Evolutionary conservation across 805 yeast species (phyloP).

Genomic region (Zygosaccharomyces pseudorouxii): DNA sequence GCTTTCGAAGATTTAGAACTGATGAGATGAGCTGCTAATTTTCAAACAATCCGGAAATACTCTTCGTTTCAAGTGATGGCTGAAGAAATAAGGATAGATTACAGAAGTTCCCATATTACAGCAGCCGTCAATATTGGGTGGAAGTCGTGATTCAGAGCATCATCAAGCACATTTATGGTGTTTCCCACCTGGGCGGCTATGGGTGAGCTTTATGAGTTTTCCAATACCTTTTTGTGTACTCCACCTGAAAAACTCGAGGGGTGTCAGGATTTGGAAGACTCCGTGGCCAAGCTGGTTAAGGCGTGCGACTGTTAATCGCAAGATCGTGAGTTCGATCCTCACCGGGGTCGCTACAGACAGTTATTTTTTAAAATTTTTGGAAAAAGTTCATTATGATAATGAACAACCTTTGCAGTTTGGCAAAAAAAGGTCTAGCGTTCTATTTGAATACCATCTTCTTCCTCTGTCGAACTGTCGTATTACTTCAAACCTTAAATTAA

Average conservation of each 20-base stretch:
- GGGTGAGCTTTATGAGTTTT: no score
- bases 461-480: constrained; percentile 39
- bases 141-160: no score
- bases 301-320: constrained; percentile 64
- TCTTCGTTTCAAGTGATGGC: neutral
- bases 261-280: constrained; percentile 35
- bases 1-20: neutral
- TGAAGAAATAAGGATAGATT: no score
- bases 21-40: constrained; percentile 1
- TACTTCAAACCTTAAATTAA: neutral
- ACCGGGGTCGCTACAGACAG: constrained; percentile 42
- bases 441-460: neutral
- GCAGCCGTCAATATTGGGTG: no score
- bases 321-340: constrained; percentile 60
- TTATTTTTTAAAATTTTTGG: neutral
- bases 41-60: neutral
- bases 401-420: no score
- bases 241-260: no score
- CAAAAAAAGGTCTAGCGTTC: no score
- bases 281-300: constrained; percentile 58
- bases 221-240: no score
- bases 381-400: no score
- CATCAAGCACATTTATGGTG: no score
- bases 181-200: no score
- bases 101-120: no score